These are phyloP conservation scores for Centrapalus pauciflorus DNA, from an alignment of 129 eudicot genomes.

Conservation along the genomic window DNA sequence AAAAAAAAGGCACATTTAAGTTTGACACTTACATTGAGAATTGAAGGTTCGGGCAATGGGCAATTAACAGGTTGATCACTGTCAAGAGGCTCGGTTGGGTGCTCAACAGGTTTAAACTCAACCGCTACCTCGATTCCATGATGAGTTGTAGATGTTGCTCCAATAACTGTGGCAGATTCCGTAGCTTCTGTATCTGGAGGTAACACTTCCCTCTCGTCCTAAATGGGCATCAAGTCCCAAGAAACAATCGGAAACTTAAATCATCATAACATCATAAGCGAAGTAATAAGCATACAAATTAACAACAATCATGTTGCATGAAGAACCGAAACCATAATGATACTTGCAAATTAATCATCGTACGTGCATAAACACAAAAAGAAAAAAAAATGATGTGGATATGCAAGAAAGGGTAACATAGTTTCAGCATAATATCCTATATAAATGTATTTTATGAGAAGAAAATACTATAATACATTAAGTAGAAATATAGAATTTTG, in stretches of 20 bases:
- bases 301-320: too few relatives aligned
- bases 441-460: too few relatives aligned
- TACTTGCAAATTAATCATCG: too few relatives aligned
- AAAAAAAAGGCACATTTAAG: neutral
- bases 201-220: slow-evolving; percentile 60
- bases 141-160: slow-evolving; percentile 31
- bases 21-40: slow-evolving; percentile 73
- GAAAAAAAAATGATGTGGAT: too few relatives aligned
- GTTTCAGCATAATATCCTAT: too few relatives aligned
- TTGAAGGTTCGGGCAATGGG: slow-evolving; percentile 93
- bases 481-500: too few relatives aligned
- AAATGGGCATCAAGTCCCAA: slow-evolving; percentile 6
- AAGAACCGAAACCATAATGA: too few relatives aligned
- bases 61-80: slow-evolving; percentile 81
- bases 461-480: too few relatives aligned
- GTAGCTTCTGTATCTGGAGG: slow-evolving; percentile 47
- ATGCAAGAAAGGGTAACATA: too few relatives aligned
- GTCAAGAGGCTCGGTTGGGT: slow-evolving; percentile 83
- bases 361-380: too few relatives aligned
- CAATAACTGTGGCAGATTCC: slow-evolving; percentile 22
- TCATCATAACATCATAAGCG: neutral
- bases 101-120: slow-evolving; percentile 92
- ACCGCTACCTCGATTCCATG: slow-evolving; percentile 83
- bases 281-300: too few relatives aligned
- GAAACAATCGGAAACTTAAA: neutral